A percentile compares a stretch with the other conserved stretches of the same genome.
These are phyloP conservation scores for Iberis amara DNA, from an alignment of 441 rosid species.

Conservation along the genomic window DNA sequence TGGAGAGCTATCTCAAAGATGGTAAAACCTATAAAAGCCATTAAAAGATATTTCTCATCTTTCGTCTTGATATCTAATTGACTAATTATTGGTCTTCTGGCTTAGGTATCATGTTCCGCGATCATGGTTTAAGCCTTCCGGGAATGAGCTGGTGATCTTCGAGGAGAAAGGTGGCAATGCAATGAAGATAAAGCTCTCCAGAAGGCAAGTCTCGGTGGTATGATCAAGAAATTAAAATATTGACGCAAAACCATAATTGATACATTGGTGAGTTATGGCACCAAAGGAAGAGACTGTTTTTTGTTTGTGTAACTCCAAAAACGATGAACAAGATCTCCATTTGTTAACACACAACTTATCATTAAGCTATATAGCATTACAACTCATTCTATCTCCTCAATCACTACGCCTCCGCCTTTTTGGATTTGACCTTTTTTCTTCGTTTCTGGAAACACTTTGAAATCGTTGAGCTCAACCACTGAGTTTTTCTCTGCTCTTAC, in stretches of 20 bases:
- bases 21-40: conserved; percentile 44
- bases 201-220: conserved; percentile 41
- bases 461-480: conserved; percentile 29
- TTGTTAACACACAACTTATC: conserved; percentile 16
- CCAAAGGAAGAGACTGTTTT: conserved; percentile 15
- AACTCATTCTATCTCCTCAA: conserved; percentile 29
- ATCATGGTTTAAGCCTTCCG: conserved; percentile 89
- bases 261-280: conserved; percentile 4
- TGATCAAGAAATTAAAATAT: conserved; percentile 6
- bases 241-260: background rate
- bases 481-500: conserved; percentile 50
- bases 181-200: conserved; percentile 52
- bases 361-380: conserved; percentile 1
- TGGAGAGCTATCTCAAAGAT: conserved; percentile 89
- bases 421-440: conserved; percentile 25
- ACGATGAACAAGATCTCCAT: conserved; percentile 7
- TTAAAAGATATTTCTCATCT: background rate
- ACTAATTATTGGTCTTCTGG: conserved; percentile 23
- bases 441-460: conserved; percentile 21
- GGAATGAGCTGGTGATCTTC: conserved; percentile 74
- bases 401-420: conserved; percentile 33
- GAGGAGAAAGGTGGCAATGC: conserved; percentile 97
- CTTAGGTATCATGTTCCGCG: conserved; percentile 90
- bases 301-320: conserved; percentile 4
- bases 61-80: conserved; percentile 5